A percentile compares a stretch with the other conserved stretches of the same genome.
Evolutionary conservation across 208 protist species (phyloP).

Genomic region (Jaenimonas drosophilae): DNA sequence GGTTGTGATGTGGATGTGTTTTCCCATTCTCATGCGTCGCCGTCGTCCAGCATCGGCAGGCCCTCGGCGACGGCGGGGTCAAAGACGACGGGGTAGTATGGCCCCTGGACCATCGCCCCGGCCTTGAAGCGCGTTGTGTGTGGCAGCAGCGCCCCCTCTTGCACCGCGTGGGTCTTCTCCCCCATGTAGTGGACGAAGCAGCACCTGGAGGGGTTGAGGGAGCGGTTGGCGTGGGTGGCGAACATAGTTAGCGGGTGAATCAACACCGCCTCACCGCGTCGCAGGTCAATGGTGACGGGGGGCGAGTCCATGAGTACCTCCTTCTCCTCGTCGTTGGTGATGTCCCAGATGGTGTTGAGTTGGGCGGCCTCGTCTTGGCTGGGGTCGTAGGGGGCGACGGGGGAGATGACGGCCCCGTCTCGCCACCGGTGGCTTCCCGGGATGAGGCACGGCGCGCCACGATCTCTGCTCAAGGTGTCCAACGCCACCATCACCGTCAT

Average conservation of each 20-base stretch:
- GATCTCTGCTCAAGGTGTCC: slow-evolving; percentile 73
- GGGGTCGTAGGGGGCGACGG: slow-evolving; percentile 60
- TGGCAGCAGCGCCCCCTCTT: slow-evolving; percentile 60
- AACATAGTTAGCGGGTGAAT: slow-evolving; percentile 73
- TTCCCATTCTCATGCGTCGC: no score
- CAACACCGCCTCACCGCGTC: slow-evolving; percentile 63
- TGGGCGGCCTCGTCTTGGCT: slow-evolving; percentile 53
- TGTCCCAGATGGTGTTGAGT: slow-evolving; percentile 80
- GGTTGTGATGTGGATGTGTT: no score
- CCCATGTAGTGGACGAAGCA: slow-evolving; percentile 78
- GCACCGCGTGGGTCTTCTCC: slow-evolving; percentile 26
- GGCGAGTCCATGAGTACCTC: slow-evolving; percentile 78
- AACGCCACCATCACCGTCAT: slow-evolving; percentile 68
- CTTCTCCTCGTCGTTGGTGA: slow-evolving; percentile 60
- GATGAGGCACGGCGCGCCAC: slow-evolving; percentile 71
- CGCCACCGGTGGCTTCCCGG: slow-evolving; percentile 79
- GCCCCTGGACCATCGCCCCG: slow-evolving; percentile 38
- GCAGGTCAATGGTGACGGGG: slow-evolving; percentile 63
- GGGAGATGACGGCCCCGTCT: slow-evolving; percentile 45
- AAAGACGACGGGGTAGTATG: slow-evolving; percentile 75
- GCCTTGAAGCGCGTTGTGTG: slow-evolving; percentile 63
- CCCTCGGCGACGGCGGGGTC: slow-evolving; percentile 74
- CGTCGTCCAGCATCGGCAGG: slow-evolving; percentile 38
- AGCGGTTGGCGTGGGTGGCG: slow-evolving; percentile 73
- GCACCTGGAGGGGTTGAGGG: slow-evolving; percentile 33